Evolutionary conservation across 306 rosid genomes (phyloP).

Genomic region (Medicago lupulina): DNA sequence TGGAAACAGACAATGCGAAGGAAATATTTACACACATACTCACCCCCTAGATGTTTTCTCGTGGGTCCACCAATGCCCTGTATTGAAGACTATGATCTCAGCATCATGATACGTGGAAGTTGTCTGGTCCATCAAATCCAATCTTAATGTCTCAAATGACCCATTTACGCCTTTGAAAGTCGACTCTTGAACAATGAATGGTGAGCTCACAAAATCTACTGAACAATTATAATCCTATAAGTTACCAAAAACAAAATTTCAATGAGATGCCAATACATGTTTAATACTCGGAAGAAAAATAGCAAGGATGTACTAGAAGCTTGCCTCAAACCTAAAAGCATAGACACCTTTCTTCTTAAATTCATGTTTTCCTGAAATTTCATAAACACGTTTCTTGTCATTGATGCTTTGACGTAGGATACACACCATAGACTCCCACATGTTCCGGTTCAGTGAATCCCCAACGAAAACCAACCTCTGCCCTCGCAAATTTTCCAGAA

Average conservation of each 20-base stretch:
- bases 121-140: slow-evolving; percentile 89
- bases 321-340: slow-evolving; percentile 92
- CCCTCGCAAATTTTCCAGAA: slow-evolving; percentile 81
- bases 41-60: slow-evolving; percentile 96
- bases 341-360: slow-evolving; percentile 87
- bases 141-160: slow-evolving; percentile 77
- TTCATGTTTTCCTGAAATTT: slow-evolving; percentile 78
- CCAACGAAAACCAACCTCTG: slow-evolving; percentile 86
- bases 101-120: slow-evolving; percentile 77
- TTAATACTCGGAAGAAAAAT: background rate
- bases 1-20: slow-evolving; percentile 18
- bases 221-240: slow-evolving; percentile 88
- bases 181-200: slow-evolving; percentile 87
- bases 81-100: slow-evolving; percentile 82
- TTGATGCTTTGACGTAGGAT: slow-evolving; percentile 68
- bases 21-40: slow-evolving; percentile 25
- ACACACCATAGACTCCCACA: slow-evolving; percentile 97
- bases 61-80: slow-evolving; percentile 99
- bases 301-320: slow-evolving; percentile 37
- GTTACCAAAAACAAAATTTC: slow-evolving; percentile 17
- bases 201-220: slow-evolving; percentile 84
- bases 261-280: slow-evolving; percentile 29
- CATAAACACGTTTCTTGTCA: slow-evolving; percentile 69
- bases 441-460: slow-evolving; percentile 91
- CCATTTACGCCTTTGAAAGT: slow-evolving; percentile 63